Percentiles rank a stretch among this genome's conserved stretches.
Conservation (phyloP, 306 rosid species). For the Comarum palustre region DNA sequence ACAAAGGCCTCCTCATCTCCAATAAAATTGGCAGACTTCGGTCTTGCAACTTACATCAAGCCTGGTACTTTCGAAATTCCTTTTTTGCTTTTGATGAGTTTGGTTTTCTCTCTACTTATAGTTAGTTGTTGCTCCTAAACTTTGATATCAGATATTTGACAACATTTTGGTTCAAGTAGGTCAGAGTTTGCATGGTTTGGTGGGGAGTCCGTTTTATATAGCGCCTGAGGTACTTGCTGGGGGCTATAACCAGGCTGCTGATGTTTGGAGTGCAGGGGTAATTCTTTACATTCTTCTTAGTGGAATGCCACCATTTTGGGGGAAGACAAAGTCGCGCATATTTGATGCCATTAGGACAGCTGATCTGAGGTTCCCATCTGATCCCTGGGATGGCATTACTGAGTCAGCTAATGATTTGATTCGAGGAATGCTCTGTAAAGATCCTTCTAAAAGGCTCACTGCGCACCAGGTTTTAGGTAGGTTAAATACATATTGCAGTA, state of each 20-base stretch:
- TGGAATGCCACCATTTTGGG: constrained; percentile 87
- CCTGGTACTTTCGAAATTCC: constrained; percentile 53
- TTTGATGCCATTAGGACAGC: constrained; percentile 74
- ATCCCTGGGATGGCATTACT: constrained; percentile 63
- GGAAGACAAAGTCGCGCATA: constrained; percentile 77
- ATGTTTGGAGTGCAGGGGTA: constrained; percentile 88
- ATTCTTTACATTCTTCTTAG: constrained; percentile 80
- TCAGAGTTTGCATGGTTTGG: constrained; percentile 75
- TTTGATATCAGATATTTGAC: constrained; percentile 27
- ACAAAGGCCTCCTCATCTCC: constrained; percentile 72
- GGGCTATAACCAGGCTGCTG: constrained; percentile 81
- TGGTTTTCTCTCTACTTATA: constrained; percentile 4
- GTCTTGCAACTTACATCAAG: constrained; percentile 83
- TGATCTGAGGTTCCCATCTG: constrained; percentile 62
- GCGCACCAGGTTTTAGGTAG: constrained; percentile 72
- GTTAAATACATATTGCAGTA: constrained; percentile 11
- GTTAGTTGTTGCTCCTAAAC: not conserved
- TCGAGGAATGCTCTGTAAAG: constrained; percentile 65
- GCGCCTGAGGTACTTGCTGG: constrained; percentile 88
- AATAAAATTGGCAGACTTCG: constrained; percentile 80
- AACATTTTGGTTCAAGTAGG: constrained; percentile 51
- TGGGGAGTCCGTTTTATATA: constrained; percentile 90
- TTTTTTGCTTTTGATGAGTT: constrained; percentile 24
- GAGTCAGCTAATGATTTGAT: constrained; percentile 69
- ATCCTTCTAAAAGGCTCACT: constrained; percentile 66